These are phyloP conservation scores for Aspergillus cavernicola DNA, from an alignment of 495 filamentous ascomycete genomes.

Conservation along the genomic window DNA sequence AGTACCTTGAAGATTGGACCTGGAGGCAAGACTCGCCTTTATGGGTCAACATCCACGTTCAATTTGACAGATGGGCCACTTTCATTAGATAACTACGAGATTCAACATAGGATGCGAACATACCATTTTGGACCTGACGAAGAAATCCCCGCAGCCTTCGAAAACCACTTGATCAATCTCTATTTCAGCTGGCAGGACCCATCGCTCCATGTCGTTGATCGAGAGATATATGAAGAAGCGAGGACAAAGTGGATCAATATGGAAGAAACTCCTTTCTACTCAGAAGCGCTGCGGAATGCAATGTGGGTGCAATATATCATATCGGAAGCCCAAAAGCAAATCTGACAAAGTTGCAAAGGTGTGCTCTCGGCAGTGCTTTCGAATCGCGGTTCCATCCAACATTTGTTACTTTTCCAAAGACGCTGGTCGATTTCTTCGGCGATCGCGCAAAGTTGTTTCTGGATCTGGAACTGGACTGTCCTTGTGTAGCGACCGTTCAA, in stretches of 20 bases:
- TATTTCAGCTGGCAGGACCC: constrained; percentile 39
- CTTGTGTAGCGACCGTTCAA: constrained; percentile 24
- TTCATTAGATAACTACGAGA: too few species aligned
- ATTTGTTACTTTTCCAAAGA: constrained; percentile 13
- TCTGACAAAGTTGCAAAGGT: constrained; percentile 8
- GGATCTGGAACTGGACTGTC: constrained; percentile 26
- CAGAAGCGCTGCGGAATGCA: constrained; percentile 24
- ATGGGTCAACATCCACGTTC: too few species aligned
- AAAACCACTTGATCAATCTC: constrained; percentile 29
- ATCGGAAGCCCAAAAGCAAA: background rate
- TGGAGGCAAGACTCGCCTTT: too few species aligned
- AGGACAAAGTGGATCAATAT: constrained; percentile 6
- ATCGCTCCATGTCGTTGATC: constrained; percentile 28
- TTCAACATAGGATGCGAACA: too few species aligned
- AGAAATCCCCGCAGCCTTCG: constrained; percentile 17
- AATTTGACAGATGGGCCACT: too few species aligned
- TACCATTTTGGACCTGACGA: background rate
- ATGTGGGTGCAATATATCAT: constrained; percentile 22
- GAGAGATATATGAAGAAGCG: constrained; percentile 16
- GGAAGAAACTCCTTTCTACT: constrained; percentile 18
- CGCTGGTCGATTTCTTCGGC: constrained; percentile 23
- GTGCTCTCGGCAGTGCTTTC: constrained; percentile 20
- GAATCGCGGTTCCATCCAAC: constrained; percentile 11
- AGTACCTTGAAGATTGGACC: too few species aligned
- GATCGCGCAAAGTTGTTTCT: constrained; percentile 21